These are phyloP conservation scores for Allium sativum DNA, from an alignment of 106 monocot species.

Conservation along the genomic window DNA sequence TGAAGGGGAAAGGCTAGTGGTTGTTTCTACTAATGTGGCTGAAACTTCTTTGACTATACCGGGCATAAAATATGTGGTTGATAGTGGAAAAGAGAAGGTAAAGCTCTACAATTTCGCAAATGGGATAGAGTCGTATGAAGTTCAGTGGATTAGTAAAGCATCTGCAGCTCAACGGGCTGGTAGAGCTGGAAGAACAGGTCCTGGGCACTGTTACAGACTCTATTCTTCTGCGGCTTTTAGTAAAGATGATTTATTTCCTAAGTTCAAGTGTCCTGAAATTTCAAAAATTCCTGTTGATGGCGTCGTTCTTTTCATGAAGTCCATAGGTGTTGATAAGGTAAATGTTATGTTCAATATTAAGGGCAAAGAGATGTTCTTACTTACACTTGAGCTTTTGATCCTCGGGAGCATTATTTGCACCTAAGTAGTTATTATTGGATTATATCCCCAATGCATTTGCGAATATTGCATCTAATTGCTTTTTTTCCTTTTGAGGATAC, in stretches of 20 bases:
- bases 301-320: conserved; percentile 85
- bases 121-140: conserved; percentile 68
- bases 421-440: too few relatives aligned
- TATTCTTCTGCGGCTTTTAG: conserved; percentile 83
- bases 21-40: conserved; percentile 95
- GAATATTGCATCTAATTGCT: too few relatives aligned
- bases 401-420: too few relatives aligned
- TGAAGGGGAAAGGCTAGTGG: conserved; percentile 72
- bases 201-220: conserved; percentile 85
- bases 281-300: conserved; percentile 79
- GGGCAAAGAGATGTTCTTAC: too few relatives aligned
- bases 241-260: conserved; percentile 61
- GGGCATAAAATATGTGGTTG: conserved; percentile 95
- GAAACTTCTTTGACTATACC: conserved; percentile 97
- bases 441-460: too few relatives aligned
- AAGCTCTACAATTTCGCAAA: conserved; percentile 60
- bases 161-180: conserved; percentile 89
- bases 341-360: background rate
- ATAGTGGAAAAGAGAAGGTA: conserved; percentile 90
- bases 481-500: too few relatives aligned
- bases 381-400: too few relatives aligned
- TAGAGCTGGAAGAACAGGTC: conserved; percentile 88
- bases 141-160: conserved; percentile 96
- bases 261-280: conserved; percentile 83
- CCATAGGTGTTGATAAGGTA: conserved; percentile 87